phyloP scores from a whole-genome alignment of 768 basidiomycete species.

The Mycena capillaripes region DNA sequence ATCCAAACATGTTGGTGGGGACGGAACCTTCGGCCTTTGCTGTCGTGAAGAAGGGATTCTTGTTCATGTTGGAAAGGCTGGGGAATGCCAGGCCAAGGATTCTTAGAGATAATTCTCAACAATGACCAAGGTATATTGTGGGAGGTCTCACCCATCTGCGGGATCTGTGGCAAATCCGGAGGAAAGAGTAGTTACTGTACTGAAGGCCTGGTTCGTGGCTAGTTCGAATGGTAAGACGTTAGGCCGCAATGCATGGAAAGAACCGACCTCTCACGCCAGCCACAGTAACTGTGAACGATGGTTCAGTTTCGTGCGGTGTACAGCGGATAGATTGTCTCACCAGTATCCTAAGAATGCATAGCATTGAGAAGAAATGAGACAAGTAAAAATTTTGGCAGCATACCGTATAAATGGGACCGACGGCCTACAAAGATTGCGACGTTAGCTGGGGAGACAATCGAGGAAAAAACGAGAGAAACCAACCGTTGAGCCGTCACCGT shows the following conservation, averaged over 20 bases:
- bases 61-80: conserved; percentile 45
- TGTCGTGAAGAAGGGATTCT: conserved; percentile 56
- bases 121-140: conserved; percentile 25
- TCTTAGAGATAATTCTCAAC: conserved; percentile 34
- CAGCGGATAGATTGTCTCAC: neutral
- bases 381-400: conserved; percentile 20
- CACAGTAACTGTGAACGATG: conserved; percentile 9
- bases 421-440: conserved; percentile 42
- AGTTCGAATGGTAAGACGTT: conserved; percentile 12
- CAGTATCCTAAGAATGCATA: conserved; percentile 1
- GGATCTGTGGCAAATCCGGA: conserved; percentile 39
- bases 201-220: conserved; percentile 42
- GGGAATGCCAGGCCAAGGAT: conserved; percentile 55
- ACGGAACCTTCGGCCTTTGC: conserved; percentile 50
- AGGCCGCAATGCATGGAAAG: neutral
- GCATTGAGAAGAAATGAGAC: neutral
- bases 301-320: neutral
- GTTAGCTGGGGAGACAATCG: neutral
- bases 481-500: conserved; percentile 56
- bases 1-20: conserved; percentile 54
- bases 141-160: conserved; percentile 34
- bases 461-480: neutral
- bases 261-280: conserved; percentile 28
- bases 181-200: conserved; percentile 50
- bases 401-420: conserved; percentile 55